Evolutionary conservation across 1,284 basidiomycete species (phyloP).

Genomic region (Veloboletus limbatus): DNA sequence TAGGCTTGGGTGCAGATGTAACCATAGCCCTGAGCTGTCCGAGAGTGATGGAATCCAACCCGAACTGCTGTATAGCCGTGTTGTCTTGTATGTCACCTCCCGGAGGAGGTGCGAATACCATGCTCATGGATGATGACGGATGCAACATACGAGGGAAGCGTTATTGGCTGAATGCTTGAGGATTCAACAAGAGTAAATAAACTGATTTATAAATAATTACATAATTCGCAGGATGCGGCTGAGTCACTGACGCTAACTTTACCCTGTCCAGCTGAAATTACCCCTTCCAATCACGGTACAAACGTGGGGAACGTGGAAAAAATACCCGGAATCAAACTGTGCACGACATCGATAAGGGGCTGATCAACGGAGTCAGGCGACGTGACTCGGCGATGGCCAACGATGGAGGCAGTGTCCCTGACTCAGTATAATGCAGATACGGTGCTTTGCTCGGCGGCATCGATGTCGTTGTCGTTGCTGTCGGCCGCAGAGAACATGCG

Average conservation of each 20-base stretch:
- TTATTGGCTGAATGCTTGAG: conserved; percentile 30
- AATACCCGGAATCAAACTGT: conserved; percentile 7
- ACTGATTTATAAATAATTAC: not conserved
- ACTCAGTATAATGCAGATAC: conserved; percentile 4
- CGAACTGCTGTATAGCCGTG: conserved; percentile 29
- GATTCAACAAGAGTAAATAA: conserved; percentile 31
- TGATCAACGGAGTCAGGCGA: conserved; percentile 17
- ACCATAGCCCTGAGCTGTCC: conserved; percentile 80
- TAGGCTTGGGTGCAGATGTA: conserved; percentile 68
- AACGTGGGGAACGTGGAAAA: conserved; percentile 10
- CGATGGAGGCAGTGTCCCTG: conserved; percentile 21
- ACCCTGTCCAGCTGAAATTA: conserved; percentile 8
- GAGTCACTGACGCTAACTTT: conserved; percentile 16
- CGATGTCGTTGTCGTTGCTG: not conserved
- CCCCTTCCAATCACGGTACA: conserved; percentile 11
- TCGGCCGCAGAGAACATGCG: conserved; percentile 16
- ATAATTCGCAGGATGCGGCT: not conserved
- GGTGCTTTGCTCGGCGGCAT: not conserved
- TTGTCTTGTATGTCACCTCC: conserved; percentile 27
- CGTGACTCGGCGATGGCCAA: conserved; percentile 28
- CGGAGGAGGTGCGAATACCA: conserved; percentile 30
- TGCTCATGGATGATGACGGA: conserved; percentile 19
- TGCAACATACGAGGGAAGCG: not conserved
- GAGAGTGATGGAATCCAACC: conserved; percentile 72
- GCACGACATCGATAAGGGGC: conserved; percentile 21